Base-by-base conservation (phyloP, 177 flowering plant species). In the Vitis hybrid region DNA sequence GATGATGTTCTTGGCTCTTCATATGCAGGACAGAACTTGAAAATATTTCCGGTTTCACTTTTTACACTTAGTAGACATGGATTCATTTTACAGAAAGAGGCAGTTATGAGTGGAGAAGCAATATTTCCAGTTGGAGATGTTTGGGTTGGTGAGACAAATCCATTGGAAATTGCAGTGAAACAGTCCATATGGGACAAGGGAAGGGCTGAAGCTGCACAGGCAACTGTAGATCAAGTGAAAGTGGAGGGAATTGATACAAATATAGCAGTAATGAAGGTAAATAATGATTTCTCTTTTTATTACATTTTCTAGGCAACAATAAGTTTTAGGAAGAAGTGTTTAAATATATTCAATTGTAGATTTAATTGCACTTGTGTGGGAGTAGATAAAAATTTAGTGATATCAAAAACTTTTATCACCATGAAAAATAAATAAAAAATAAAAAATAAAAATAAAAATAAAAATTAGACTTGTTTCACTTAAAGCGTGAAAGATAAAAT, bases 161-260 rank as follows among this genome's bases (percentile, higher is more conserved):
- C 94, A 63, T 71, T 94, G 59, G 92, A 89, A 80, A 71, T 75
- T 65, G 90, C 85, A 16, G 86, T 94, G 18, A 86, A 83, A 58
- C 82, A 88, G 73, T 86, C 86, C 10, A 74, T 82, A 76, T 70
- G 67, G 52, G 82, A 88, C 70, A 79, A 82, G 11, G 86, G 88
- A 56, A 87, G 73, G 76, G 93, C 87, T 66, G 92, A 84, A 84
- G 92, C 90, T 69, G 98, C 98, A 67, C 90, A 92, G 74, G 97
- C 87, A 61, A 86, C 96, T 66, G 90, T 90, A 16, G 86, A 89
- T 70, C 87, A 86, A 84, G 96, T 92, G 71, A 94, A 89, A 80
- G 92, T 92, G 68, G 97, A 94, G 68, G 97, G 97, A 2, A 84
- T 94, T 64, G 97, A 92, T 75, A 86, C 93, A 66, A 94, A 94